Base-by-base conservation (phyloP, 306 rosid species). In the apple (Malus domestica) region DNA sequence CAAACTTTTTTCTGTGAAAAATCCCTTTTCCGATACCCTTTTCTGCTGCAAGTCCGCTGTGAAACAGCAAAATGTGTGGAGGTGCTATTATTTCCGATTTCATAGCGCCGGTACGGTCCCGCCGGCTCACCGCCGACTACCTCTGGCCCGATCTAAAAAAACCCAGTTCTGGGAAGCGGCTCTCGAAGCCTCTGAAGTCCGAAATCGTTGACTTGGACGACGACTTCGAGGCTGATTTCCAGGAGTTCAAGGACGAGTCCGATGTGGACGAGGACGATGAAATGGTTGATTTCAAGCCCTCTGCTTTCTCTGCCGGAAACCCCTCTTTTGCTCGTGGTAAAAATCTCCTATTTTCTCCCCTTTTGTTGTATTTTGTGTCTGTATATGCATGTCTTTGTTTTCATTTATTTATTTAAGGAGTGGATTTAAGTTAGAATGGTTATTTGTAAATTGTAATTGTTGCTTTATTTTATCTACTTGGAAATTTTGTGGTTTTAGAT, bases 21-120 rank as follows among this genome's bases (percentile, higher is more conserved):
- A 27, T 23, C 63, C 11, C 3, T 76, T 71, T 76, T 68, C 27
- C 3, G 23, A 35, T 4, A 20, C 45, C 66, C 33, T 51, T 74
- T 72, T 57, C n/a, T 18, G 42, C 78, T 52, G 33, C 16, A 4
- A 16, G 33, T 27, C 49, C 46, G 14, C 52, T 1, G 45, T 42
- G 32, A 2, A 67, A 20, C 16, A 30, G 38, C 1, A 55, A 54
- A 76, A 95, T 95, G 99, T 95, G 99, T 76, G 99, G 99, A 72
- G 99, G 99, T 46, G 93, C 99, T 77, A 95, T 95, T 18, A 95
- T 95, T 83, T 90, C 99, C 79, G 99, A 82, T 76, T 90, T 90
- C 87, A 95, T 90, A 49, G 86, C 91, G 59, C 83, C 92, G 44
- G 68, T 57, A 3, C 76, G 83, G 52, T 60, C 88, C 15, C 81